These are phyloP conservation scores for Tuber indicum DNA, from an alignment of 495 filamentous ascomycete species.

Conservation along the genomic window DNA sequence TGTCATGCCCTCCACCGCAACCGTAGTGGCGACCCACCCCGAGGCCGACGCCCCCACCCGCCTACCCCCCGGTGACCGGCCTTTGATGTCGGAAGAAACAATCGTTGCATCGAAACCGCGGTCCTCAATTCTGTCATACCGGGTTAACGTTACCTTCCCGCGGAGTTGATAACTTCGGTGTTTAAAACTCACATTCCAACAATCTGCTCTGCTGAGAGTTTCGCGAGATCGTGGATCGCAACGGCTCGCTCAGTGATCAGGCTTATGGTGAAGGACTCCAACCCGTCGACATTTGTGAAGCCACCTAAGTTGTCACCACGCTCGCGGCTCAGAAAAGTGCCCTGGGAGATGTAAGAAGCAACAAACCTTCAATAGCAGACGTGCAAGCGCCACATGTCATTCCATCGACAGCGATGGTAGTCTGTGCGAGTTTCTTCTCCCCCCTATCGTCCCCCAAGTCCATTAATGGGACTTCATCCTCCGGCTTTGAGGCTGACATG, in stretches of 20 bases:
- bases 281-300: constrained; percentile 72
- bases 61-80: constrained; percentile 44
- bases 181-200: constrained; percentile 53
- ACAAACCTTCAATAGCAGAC: constrained; percentile 75
- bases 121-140: constrained; percentile 62
- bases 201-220: constrained; percentile 64
- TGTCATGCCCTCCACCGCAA: constrained; percentile 89
- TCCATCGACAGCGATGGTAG: constrained; percentile 83
- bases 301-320: constrained; percentile 45
- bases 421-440: constrained; percentile 51
- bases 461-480: constrained; percentile 24
- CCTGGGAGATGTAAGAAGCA: constrained; percentile 43
- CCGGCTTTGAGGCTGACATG: not conserved
- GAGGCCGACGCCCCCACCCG: constrained; percentile 20
- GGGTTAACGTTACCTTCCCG: not conserved
- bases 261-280: constrained; percentile 78
- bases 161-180: not conserved
- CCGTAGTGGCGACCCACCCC: constrained; percentile 58
- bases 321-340: constrained; percentile 2
- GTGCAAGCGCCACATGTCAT: constrained; percentile 98
- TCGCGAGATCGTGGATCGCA: constrained; percentile 74
- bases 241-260: constrained; percentile 89
- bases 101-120: constrained; percentile 91
- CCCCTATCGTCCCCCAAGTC: constrained; percentile 9
- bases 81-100: constrained; percentile 65